A percentile compares a stretch with the other conserved stretches of the same genome.
Conservation (phyloP, 2,329 filamentous ascomycete genomes). For the Shiraia sp. region DNA sequence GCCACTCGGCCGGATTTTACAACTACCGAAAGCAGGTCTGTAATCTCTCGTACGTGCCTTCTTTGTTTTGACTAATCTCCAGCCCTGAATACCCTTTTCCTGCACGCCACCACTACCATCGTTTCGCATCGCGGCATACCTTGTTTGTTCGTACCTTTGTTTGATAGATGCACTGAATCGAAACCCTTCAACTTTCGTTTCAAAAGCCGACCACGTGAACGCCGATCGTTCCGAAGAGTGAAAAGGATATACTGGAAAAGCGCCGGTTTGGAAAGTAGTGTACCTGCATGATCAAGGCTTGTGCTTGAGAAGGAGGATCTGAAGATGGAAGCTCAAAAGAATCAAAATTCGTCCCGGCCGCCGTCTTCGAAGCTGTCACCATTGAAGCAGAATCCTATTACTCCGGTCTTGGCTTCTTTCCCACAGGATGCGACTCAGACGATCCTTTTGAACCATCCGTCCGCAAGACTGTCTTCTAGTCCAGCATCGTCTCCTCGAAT, state of each 20-base stretch:
- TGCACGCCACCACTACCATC: constrained; percentile 10
- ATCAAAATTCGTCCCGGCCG: background rate
- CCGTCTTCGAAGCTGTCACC: constrained; percentile 6
- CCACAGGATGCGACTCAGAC: constrained; percentile 20
- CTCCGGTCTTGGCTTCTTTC: constrained; percentile 9
- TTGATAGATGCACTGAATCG: background rate
- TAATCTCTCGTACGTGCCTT: constrained; percentile 27
- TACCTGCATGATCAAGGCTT: background rate
- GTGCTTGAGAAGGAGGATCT: background rate
- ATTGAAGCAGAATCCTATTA: constrained; percentile 14
- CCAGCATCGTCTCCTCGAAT: constrained; percentile 35
- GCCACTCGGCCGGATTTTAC: constrained; percentile 7
- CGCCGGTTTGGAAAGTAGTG: background rate
- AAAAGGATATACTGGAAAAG: constrained; percentile 5
- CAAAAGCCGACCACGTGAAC: constrained; percentile 6
- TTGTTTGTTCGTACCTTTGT: constrained; percentile 16
- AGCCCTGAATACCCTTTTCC: constrained; percentile 11
- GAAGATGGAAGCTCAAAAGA: constrained; percentile 9
- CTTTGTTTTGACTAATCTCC: constrained; percentile 30
- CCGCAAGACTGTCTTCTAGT: constrained; percentile 32
- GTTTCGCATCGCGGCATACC: constrained; percentile 7
- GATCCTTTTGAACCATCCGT: constrained; percentile 28
- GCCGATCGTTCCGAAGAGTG: background rate
- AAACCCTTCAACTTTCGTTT: constrained; percentile 9
- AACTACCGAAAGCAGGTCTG: constrained; percentile 19